Conservation (phyloP, 257 asterid species). For the Osmanthus fragrans region DNA sequence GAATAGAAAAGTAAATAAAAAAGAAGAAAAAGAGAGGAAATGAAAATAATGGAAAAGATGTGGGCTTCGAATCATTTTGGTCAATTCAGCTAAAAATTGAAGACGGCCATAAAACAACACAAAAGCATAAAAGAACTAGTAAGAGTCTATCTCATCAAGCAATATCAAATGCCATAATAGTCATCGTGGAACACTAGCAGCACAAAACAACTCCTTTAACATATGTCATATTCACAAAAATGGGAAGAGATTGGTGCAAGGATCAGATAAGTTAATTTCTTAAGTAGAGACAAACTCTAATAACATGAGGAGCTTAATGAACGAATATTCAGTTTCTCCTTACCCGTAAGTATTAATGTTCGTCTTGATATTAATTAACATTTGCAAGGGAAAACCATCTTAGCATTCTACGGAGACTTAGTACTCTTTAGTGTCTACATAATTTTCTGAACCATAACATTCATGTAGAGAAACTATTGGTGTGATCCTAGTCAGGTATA, state of each 20-base stretch:
- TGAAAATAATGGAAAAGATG: not conserved
- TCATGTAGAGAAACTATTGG: not conserved
- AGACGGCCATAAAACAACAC: not conserved
- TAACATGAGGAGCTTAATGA: not conserved
- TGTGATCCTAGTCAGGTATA: not conserved
- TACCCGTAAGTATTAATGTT: not conserved
- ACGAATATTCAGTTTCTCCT: not conserved
- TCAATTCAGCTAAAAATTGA: not conserved
- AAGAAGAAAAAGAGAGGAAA: not conserved
- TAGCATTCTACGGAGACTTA: not conserved
- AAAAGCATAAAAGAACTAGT: not conserved
- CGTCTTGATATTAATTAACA: too few species aligned
- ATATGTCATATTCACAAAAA: too few species aligned
- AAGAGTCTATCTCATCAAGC: not conserved
- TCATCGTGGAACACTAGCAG: too few species aligned
- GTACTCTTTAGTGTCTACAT: not conserved
- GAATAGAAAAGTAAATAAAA: conserved; percentile 17
- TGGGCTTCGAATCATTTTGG: not conserved
- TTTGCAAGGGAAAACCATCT: not conserved
- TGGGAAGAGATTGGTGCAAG: too few species aligned
- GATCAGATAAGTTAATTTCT: not conserved
- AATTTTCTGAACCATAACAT: not conserved
- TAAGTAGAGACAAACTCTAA: not conserved
- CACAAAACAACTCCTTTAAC: too few species aligned
- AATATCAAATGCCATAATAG: too few species aligned